Percentiles rank a stretch among this genome's conserved stretches.
Evolutionary conservation across 2,329 filamentous ascomycete genomes (phyloP).

Genomic region (Microdochium nivale): DNA sequence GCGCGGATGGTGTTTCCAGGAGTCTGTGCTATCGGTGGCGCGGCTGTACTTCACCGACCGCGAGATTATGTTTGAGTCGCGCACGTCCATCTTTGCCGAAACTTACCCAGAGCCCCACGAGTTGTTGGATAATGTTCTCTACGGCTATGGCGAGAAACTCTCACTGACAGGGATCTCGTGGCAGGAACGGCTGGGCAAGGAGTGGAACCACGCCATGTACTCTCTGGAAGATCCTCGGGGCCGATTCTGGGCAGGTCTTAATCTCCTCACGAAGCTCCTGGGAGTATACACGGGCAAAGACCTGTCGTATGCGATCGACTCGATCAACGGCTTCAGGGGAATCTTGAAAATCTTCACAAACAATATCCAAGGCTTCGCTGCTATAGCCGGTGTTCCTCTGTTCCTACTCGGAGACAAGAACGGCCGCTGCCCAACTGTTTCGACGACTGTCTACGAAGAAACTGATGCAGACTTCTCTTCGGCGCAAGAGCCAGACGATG

Average conservation of each 20-base stretch:
- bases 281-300: slow-evolving; percentile 1
- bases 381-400: background rate
- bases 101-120: slow-evolving; percentile 1
- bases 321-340: slow-evolving; percentile 2
- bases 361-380: background rate
- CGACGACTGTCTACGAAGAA: no score
- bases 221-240: background rate
- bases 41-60: slow-evolving; percentile 4
- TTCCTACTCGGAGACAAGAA: background rate
- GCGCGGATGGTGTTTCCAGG: slow-evolving; percentile 7
- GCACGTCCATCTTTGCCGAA: background rate
- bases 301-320: background rate
- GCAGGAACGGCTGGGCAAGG: background rate
- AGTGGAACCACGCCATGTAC: background rate
- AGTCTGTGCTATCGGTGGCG: background rate
- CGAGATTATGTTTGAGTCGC: background rate
- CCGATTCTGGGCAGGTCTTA: background rate
- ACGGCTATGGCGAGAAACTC: background rate
- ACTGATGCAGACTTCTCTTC: no score
- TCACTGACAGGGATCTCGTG: background rate
- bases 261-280: background rate
- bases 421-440: background rate
- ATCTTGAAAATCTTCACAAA: background rate
- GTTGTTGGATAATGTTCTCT: background rate
- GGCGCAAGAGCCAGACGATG: no score